Base-by-base conservation (phyloP, 768 basidiomycete species). In the Fibroporia radiculosa region DNA sequence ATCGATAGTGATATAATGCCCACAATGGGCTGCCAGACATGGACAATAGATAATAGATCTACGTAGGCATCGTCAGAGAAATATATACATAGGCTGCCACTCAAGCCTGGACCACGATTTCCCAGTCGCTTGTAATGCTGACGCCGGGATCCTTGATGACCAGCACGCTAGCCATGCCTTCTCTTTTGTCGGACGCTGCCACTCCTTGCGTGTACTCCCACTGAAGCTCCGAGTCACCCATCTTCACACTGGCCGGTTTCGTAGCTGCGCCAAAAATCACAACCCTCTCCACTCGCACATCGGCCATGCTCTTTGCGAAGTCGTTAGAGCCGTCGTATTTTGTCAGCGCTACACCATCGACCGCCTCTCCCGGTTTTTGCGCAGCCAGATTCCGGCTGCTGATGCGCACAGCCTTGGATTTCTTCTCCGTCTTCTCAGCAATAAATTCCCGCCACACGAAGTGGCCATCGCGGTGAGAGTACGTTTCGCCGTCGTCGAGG, bases 401-500 rank as follows among this genome's bases (percentile, higher is more conserved):
- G 39, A 71, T 56, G 25, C 70, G 68, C 36, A 81, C 60, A 41
- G 64, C 72, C 51, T 77, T 65, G 36, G 59, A 62, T 58, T 64
- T 67, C 57, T 65, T 68, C 25, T 57, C 55, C 11, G 62, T 62
- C 60, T 72, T 71, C 43, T 69, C 73, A 20, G 89, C 82, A 20
- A 56, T 56, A 57, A 93, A 89, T 48, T 72, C 68, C 44, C 90
- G 80, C 89, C 89, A 93, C 48, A 96, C 70, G 59, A 88, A 78
- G 47, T 91, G 72, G 24, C 96, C 96, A 5, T 74, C 59, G 47
- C 75, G 66, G 63, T 93, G 82, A 4, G 72, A 67, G 63, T 80
- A 98, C 0, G 84, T 77, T 41, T 84, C 84, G 12, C 96, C 96
- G 54, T 98, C 96, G 60, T 99, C 96, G 45, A 95, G 76, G 65